Conservation (phyloP, 1,284 basidiomycete genomes). For the Athelia sp. region DNA sequence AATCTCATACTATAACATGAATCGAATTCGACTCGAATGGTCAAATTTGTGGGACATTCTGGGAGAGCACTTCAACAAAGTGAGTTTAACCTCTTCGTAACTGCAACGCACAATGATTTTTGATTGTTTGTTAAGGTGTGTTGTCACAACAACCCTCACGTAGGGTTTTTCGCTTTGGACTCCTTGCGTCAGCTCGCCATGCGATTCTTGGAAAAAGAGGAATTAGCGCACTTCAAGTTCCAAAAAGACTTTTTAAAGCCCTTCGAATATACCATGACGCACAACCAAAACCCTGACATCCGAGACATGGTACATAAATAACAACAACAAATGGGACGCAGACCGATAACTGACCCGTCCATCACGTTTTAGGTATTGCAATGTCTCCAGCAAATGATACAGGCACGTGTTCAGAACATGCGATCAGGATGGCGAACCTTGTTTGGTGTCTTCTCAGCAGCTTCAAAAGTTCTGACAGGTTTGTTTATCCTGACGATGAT, state of each 20-base stretch:
- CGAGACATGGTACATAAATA: slow-evolving; percentile 80
- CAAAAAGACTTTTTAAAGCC: slow-evolving; percentile 99
- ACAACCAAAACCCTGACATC: slow-evolving; percentile 93
- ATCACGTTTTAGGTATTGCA: slow-evolving; percentile 71
- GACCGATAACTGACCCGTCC: not conserved
- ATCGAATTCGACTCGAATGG: slow-evolving; percentile 97
- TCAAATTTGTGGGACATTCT: slow-evolving; percentile 97
- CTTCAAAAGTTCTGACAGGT: slow-evolving; percentile 92
- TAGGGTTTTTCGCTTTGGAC: slow-evolving; percentile 96
- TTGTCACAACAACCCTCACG: slow-evolving; percentile 96
- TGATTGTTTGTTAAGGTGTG: slow-evolving; percentile 67
- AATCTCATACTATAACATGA: slow-evolving; percentile 99
- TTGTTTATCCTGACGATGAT: slow-evolving; percentile 11
- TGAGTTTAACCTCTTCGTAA: slow-evolving; percentile 26
- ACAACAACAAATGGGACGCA: slow-evolving; percentile 10
- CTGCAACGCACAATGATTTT: slow-evolving; percentile 5
- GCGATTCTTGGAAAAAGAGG: slow-evolving; percentile 99
- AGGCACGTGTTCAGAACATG: slow-evolving; percentile 91
- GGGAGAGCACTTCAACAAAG: slow-evolving; percentile 98
- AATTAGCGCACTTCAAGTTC: slow-evolving; percentile 97
- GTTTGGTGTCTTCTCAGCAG: slow-evolving; percentile 97
- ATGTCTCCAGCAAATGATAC: slow-evolving; percentile 99
- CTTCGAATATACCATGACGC: slow-evolving; percentile 97
- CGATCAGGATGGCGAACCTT: slow-evolving; percentile 99
- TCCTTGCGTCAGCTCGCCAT: slow-evolving; percentile 97